Base-by-base conservation (phyloP, 2,329 filamentous ascomycete genomes). In the Phoma sp. region DNA sequence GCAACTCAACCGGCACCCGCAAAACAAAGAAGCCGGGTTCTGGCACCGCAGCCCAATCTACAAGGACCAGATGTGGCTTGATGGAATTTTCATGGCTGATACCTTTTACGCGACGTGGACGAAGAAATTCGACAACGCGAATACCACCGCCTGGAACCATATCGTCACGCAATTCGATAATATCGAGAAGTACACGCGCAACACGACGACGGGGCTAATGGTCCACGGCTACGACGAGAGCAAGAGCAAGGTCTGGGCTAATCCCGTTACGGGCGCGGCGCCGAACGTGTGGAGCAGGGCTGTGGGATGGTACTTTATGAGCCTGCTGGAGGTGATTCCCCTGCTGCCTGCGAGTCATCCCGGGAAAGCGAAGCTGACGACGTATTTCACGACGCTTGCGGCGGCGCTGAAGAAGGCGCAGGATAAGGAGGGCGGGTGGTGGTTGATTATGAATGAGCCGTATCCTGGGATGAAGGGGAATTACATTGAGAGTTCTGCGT, bases 401-500 rank as follows among this genome's bases (percentile, higher is more conserved):
- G 54, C 69, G 1, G 77, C 76, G 0, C 59, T 82, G 0, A 73
- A 74, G 33, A 57, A 56, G 11, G 68, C 74, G 0, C 76, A 76
- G 12, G 77, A 80, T 46, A 56, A 60, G 0, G 69, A 66, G 1
- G 80, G 81, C 0, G 82, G 79, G 2, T 86, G 83, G 82, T 84
- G 82, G 81, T 69, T 84, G 43, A 73, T 85, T 32, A 81, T 85
- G 76, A 77, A 76, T 54, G 73, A 77, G 53, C 65, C 74, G 15
- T 78, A 80, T 46, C 75, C 64, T 1, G 62, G 64, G 4, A 57
- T 37, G 15, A 60, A 76, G 42, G 82, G 81, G 1, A 86, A 87
- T 64, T 86, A 82, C 64, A 78, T 86, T 39, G 82, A 86, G 71
- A 81, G 79, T 25, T 83, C 81, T 20, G 83, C 77, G n/a, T 78